Evolutionary conservation across 345 rosid genomes (phyloP).

Genomic region (Lepidium sativum): DNA sequence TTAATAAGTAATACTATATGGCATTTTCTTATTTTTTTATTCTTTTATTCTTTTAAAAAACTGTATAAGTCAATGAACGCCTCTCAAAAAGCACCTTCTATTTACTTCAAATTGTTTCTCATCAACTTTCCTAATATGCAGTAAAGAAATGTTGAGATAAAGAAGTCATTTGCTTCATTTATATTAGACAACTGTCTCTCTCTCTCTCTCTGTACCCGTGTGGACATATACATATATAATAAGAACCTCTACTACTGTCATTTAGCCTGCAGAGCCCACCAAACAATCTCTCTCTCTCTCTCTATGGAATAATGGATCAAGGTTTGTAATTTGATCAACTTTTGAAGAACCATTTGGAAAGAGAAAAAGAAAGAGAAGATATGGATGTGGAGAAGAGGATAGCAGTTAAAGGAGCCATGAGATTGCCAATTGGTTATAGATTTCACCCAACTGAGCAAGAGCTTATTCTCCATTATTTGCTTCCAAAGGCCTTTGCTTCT

Average conservation of each 20-base stretch:
- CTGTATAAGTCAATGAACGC: conserved; percentile 22
- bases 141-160: conserved; percentile 19
- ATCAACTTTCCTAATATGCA: conserved; percentile 15
- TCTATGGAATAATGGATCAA: conserved; percentile 12
- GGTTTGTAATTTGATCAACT: neutral
- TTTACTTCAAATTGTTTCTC: conserved; percentile 10
- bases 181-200: conserved; percentile 2
- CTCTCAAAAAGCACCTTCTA: conserved; percentile 13
- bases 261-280: conserved; percentile 17
- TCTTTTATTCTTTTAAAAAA: neutral
- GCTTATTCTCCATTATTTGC: conserved; percentile 78
- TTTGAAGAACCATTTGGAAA: neutral
- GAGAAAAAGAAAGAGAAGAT: neutral
- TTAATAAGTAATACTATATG: neutral
- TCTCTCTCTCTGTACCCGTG: conserved; percentile 5
- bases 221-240: neutral
- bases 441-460: conserved; percentile 87
- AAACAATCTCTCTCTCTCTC: conserved; percentile 8
- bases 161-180: conserved; percentile 6
- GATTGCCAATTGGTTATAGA: conserved; percentile 70
- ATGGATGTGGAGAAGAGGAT: conserved; percentile 35
- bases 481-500: conserved; percentile 39
- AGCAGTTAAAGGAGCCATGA: conserved; percentile 37
- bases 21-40: neutral
- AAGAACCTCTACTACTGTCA: conserved; percentile 20